Evolutionary conservation across 441 rosid species (phyloP).

Genomic region (Pelargonium citronellum): DNA sequence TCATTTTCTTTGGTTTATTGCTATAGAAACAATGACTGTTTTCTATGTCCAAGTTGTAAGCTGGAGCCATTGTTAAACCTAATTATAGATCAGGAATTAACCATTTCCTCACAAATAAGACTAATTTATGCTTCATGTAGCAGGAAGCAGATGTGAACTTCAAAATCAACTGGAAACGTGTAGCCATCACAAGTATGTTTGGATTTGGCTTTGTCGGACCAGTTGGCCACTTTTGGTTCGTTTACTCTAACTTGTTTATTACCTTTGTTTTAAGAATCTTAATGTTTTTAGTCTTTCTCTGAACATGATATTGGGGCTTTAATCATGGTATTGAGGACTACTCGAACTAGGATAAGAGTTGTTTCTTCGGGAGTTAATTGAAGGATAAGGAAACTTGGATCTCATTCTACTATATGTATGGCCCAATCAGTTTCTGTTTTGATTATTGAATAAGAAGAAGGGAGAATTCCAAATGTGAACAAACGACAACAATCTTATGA

Average conservation of each 20-base stretch:
- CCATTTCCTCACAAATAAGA: constrained; percentile 14
- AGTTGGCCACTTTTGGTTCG: constrained; percentile 91
- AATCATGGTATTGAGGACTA: background rate
- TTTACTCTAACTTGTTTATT: constrained; percentile 21
- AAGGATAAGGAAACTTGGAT: background rate
- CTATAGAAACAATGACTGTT: constrained; percentile 8
- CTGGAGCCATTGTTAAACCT: constrained; percentile 6
- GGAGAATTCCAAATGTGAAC: too few relatives aligned
- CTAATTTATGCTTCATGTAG: constrained; percentile 21
- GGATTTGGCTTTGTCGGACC: constrained; percentile 96
- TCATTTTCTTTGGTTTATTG: constrained; percentile 5
- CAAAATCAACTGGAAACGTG: constrained; percentile 80
- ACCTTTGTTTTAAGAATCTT: background rate
- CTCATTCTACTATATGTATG: background rate
- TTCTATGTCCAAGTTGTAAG: constrained; percentile 3
- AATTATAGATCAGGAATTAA: constrained; percentile 4
- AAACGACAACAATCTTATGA: too few relatives aligned
- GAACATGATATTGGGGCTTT: background rate
- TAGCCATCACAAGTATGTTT: constrained; percentile 68
- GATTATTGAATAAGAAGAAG: background rate
- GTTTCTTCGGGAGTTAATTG: background rate
- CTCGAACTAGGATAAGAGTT: background rate
- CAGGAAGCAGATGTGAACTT: constrained; percentile 55
- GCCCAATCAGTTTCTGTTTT: background rate
- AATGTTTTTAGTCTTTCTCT: background rate